These are phyloP conservation scores for Paulownia fortunei DNA, from an alignment of 257 asterid species.

Conservation along the genomic window DNA sequence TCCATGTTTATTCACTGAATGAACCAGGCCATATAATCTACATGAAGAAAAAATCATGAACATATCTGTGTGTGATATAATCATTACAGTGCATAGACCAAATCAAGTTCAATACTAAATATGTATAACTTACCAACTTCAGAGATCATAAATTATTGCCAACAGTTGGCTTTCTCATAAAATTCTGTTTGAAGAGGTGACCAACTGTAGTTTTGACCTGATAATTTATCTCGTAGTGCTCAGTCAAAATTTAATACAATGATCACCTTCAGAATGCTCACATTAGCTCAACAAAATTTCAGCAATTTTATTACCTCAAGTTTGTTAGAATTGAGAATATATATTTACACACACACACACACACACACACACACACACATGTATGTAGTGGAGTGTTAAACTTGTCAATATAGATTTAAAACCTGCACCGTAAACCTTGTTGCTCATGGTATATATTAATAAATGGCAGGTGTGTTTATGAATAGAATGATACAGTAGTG, in stretches of 20 bases:
- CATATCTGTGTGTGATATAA: neutral
- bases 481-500: constrained; percentile 2
- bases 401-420: neutral
- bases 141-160: neutral
- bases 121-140: neutral
- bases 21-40: neutral
- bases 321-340: neutral
- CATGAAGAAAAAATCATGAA: neutral
- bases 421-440: neutral
- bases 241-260: too few species aligned
- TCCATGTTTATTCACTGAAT: neutral
- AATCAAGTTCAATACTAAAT: neutral
- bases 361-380: neutral
- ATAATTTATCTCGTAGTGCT: neutral
- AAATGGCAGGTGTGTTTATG: neutral
- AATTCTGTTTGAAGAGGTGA: constrained; percentile 6
- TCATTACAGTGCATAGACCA: too few species aligned
- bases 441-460: neutral
- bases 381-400: neutral
- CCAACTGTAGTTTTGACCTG: neutral
- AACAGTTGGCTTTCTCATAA: neutral
- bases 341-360: too few species aligned
- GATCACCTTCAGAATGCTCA: neutral
- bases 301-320: neutral
- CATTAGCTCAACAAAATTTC: neutral